Percentiles rank a stretch among this genome's conserved stretches.
These are phyloP conservation scores for Paecilomyces formosus DNA, from an alignment of 2,329 filamentous ascomycete genomes.

Conservation along the genomic window DNA sequence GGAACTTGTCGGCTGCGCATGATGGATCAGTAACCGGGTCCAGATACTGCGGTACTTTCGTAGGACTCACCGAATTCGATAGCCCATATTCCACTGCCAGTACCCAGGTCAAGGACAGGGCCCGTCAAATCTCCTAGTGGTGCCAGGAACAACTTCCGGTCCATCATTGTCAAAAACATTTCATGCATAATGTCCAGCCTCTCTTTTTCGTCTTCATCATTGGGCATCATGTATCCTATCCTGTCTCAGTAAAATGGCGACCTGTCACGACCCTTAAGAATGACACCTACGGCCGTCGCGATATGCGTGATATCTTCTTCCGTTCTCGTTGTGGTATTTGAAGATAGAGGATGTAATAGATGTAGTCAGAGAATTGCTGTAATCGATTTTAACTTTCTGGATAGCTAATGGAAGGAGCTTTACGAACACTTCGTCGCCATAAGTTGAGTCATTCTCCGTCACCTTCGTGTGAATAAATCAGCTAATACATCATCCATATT, in stretches of 20 bases:
- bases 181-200: background rate
- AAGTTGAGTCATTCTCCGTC: too few species aligned
- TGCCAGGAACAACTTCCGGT: background rate
- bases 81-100: background rate
- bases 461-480: too few species aligned
- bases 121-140: background rate
- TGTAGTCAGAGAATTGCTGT: background rate
- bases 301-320: background rate
- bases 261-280: too few species aligned
- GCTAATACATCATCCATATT: too few species aligned
- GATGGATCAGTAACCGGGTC: background rate
- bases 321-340: background rate
- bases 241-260: too few species aligned
- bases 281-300: background rate
- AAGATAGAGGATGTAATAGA: background rate
- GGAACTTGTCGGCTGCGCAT: background rate
- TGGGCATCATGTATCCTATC: background rate
- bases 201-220: background rate
- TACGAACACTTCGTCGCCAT: background rate
- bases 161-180: background rate
- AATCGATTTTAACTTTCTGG: background rate
- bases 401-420: background rate
- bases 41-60: too few species aligned
- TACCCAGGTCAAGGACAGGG: background rate
- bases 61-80: too few species aligned